These are phyloP conservation scores for Cunninghamia lanceolata DNA, from an alignment of 75 land plant genomes.

Conservation along the genomic window DNA sequence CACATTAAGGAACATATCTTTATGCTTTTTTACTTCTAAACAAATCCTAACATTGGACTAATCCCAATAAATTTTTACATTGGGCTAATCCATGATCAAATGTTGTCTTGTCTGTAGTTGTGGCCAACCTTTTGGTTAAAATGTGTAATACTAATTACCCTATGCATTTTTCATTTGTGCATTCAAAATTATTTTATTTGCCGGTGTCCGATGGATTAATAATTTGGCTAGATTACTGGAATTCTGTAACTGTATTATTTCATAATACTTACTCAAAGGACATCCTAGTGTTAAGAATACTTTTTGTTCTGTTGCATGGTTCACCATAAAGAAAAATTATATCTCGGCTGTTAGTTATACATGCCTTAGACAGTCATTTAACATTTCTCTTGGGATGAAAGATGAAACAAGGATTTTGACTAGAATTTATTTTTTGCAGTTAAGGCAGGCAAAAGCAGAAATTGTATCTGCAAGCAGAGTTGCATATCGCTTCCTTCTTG, in stretches of 20 bases:
- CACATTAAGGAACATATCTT: background rate
- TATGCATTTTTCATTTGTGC: background rate
- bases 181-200: background rate
- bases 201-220: background rate
- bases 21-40: background rate
- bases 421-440: conserved; percentile 42
- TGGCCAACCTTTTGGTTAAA: background rate
- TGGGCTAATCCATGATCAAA: background rate
- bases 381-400: background rate
- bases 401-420: background rate
- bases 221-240: background rate
- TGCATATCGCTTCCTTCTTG: conserved; percentile 67
- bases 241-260: background rate
- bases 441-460: conserved; percentile 81
- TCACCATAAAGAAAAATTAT: background rate
- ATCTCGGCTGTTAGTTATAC: background rate
- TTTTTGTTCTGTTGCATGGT: background rate
- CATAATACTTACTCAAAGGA: background rate
- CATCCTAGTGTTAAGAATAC: background rate
- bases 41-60: background rate
- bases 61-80: background rate
- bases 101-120: background rate
- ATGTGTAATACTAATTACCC: background rate
- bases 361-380: background rate
- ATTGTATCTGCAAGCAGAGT: conserved; percentile 75